These are phyloP conservation scores for Wickerhamomyces pijperi DNA, from an alignment of 805 yeast species.

Conservation along the genomic window DNA sequence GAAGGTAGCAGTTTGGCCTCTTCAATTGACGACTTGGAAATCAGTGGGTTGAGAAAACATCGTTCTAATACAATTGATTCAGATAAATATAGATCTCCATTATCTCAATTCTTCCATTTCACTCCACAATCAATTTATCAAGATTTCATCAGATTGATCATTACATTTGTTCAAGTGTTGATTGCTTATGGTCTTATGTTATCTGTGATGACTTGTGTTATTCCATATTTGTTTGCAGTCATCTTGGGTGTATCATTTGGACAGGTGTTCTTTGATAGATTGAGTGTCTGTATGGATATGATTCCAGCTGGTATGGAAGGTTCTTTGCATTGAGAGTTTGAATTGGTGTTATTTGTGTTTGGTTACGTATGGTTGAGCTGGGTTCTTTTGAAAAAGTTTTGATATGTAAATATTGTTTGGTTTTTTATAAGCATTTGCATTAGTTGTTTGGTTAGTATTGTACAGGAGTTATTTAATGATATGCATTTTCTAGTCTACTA, in stretches of 20 bases:
- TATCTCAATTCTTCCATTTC: slow-evolving; percentile 24
- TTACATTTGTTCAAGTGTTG: slow-evolving; percentile 54
- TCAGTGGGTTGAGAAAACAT: neutral
- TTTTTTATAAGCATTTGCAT: too few species aligned
- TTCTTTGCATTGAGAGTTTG: neutral
- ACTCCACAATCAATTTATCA: slow-evolving; percentile 27
- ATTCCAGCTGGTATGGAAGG: slow-evolving; percentile 13
- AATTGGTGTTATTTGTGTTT: too few species aligned
- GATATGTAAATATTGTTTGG: too few species aligned
- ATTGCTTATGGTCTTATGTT: slow-evolving; percentile 66
- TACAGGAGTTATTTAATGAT: too few species aligned
- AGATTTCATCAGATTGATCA: slow-evolving; percentile 43
- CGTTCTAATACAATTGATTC: neutral
- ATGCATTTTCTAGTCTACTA: too few species aligned
- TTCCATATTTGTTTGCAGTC: slow-evolving; percentile 64
- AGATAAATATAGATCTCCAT: slow-evolving; percentile 10
- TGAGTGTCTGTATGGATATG: slow-evolving; percentile 28
- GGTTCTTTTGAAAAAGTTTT: too few species aligned
- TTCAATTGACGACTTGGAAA: neutral
- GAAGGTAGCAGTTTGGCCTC: neutral
- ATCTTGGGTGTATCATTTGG: slow-evolving; percentile 61
- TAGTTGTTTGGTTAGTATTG: too few species aligned
- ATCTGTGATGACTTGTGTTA: slow-evolving; percentile 62
- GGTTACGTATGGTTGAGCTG: too few species aligned
- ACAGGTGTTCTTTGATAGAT: slow-evolving; percentile 57